Base-by-base conservation (phyloP, 371 early-diverging fungal species). In the Mucor racemosus region DNA sequence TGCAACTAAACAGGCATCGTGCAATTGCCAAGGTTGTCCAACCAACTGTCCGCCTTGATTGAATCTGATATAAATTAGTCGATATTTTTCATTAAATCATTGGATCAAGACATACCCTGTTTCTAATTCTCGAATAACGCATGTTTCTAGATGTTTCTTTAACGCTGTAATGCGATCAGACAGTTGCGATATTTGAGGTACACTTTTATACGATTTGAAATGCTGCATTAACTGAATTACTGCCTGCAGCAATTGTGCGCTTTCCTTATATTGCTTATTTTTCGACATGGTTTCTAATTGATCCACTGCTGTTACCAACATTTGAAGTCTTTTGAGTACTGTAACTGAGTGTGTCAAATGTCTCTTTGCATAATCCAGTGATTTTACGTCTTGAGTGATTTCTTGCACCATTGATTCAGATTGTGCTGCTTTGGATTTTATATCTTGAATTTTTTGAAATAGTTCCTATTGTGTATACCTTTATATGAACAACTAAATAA, bases 381-480 rank as follows among this genome's bases (percentile, higher is more conserved):
- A 86, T 76, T 95, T 96, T 65, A 98, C 97, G 65, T 98, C 99
- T 66, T 91, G 88, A 10, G 99, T 97, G 53, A 98, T 97, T 60
- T 96, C 96, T 54, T 91, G 90, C 0, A 97, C 97, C 88, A 91
- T 92, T 5, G 87, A 80, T 67, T 97, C 97, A 0, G 97, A 92
- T 54, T 91, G 88, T 0, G 88, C 77, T 26, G 96, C 95, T 74
- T 94, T 94, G 44, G 81, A 78, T 64, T 93, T 91, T 71, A 98
- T 97, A 60, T 86, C 87, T 66, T 90, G 89, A 31, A 97, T 92
- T 39, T 88, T 82, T 19, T 85, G 81, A 79, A 91, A 92, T 57
- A 98, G 76, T 59, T 86, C 84, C 95, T 91, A 74, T 33, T 65
- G 39, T 39, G 15, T n/a, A 40, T 26, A 44, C 11, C 3, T 26